These are phyloP conservation scores for Alternaria postmessia DNA, from an alignment of 2,329 filamentous ascomycete species.

Conservation along the genomic window DNA sequence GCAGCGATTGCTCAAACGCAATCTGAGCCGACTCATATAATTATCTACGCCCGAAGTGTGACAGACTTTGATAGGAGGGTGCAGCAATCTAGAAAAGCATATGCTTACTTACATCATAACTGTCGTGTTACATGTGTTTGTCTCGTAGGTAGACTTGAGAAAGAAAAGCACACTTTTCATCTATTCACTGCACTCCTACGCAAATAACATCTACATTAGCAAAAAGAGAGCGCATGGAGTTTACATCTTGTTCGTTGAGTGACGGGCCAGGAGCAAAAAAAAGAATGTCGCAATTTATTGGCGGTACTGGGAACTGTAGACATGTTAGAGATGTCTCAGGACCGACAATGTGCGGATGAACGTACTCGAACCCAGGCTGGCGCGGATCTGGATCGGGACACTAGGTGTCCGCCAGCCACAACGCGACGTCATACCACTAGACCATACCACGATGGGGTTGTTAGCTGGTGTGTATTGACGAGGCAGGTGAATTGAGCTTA, in stretches of 20 bases:
- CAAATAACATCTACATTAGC: too few species aligned
- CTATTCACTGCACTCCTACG: neutral
- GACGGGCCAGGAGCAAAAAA: conserved; percentile 22
- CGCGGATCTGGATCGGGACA: conserved; percentile 43
- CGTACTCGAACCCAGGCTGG: conserved; percentile 50
- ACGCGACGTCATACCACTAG: conserved; percentile 54
- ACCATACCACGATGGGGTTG: conserved; percentile 36
- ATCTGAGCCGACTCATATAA: neutral
- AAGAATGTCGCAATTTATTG: conserved; percentile 30
- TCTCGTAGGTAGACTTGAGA: too few species aligned
- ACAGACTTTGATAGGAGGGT: neutral
- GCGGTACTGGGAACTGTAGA: conserved; percentile 46
- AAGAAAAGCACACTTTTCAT: too few species aligned
- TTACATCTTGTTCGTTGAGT: neutral
- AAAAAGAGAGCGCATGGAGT: neutral
- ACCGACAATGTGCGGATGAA: conserved; percentile 27
- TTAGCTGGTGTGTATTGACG: too few species aligned
- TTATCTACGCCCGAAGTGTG: neutral
- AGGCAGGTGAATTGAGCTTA: too few species aligned
- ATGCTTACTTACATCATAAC: too few species aligned
- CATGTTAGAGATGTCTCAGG: conserved; percentile 33
- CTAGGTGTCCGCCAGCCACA: conserved; percentile 43
- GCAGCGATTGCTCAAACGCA: neutral
- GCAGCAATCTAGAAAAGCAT: neutral
- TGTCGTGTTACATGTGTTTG: too few species aligned